Conservation (phyloP, 106 monocot genomes). For the Allium fistulosum region DNA sequence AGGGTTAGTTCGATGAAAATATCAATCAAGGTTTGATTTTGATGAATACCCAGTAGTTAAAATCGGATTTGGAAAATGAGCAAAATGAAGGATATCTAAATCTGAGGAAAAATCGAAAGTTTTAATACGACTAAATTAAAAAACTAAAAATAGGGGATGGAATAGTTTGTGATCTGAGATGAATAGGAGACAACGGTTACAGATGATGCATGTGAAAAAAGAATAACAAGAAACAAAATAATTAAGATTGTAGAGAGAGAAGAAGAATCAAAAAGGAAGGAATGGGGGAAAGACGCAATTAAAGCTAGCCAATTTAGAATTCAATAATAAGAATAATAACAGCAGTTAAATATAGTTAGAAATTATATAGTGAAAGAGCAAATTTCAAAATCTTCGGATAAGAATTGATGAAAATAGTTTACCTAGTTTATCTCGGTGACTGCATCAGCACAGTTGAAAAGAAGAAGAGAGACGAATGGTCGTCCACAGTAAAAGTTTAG, state of each 20-base stretch:
- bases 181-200: constrained; percentile 5
- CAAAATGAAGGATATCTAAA: background rate
- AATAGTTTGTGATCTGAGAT: constrained; percentile 1
- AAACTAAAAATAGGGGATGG: background rate
- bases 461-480: no score
- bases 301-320: background rate
- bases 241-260: background rate
- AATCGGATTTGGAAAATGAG: constrained; percentile 11
- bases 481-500: no score
- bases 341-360: background rate
- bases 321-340: background rate
- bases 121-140: background rate
- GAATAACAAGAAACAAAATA: constrained; percentile 2
- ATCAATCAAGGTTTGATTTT: constrained; percentile 14
- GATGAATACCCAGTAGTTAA: constrained; percentile 14
- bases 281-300: constrained; percentile 7
- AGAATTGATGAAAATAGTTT: no score
- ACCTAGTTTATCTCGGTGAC: no score
- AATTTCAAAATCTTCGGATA: background rate
- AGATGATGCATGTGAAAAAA: constrained; percentile 8
- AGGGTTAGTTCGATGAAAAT: background rate
- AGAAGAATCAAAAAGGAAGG: constrained; percentile 11
- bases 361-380: background rate
- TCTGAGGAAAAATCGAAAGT: background rate
- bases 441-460: no score